These are phyloP conservation scores for Wickerhamiella sergipiensis DNA, from an alignment of 805 yeast species.

Conservation along the genomic window DNA sequence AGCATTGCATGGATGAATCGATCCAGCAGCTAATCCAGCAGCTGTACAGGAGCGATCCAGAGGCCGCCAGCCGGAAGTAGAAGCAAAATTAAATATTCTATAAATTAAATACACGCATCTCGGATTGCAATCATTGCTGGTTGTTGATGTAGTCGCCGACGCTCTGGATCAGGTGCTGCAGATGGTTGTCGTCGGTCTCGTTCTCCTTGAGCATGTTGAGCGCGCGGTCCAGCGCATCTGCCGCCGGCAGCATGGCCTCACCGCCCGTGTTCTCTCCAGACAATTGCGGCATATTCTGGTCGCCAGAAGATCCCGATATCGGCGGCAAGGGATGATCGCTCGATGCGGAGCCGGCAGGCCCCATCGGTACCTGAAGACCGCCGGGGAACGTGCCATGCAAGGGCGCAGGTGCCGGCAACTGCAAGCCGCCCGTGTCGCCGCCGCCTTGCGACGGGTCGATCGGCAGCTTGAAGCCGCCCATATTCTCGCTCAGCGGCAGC, in stretches of 20 bases:
- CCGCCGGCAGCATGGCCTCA: constrained; percentile 6
- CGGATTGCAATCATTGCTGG: constrained; percentile 2
- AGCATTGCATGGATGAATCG: too few species aligned
- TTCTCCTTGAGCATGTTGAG: constrained; percentile 4
- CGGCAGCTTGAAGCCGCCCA: neutral
- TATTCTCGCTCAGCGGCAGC: neutral
- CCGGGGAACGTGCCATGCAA: neutral
- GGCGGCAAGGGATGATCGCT: neutral
- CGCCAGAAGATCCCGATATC: constrained; percentile 2
- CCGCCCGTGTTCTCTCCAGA: neutral
- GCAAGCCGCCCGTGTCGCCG: neutral
- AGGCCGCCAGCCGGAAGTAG: neutral
- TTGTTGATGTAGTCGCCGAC: constrained; percentile 20
- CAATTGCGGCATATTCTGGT: constrained; percentile 1
- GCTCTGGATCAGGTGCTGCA: constrained; percentile 19
- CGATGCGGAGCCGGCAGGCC: neutral
- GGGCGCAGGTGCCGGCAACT: neutral
- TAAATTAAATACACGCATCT: constrained; percentile 2
- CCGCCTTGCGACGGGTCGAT: neutral
- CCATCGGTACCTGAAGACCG: neutral
- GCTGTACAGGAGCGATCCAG: too few species aligned
- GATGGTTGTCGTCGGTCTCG: constrained; percentile 11
- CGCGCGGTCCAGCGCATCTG: constrained; percentile 9
- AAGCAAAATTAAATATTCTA: neutral
- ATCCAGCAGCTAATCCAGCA: too few species aligned